Percentiles rank a stretch among this genome's conserved stretches.
phyloP scores from a whole-genome alignment of 306 rosid species.

The Medicago lupulina region DNA sequence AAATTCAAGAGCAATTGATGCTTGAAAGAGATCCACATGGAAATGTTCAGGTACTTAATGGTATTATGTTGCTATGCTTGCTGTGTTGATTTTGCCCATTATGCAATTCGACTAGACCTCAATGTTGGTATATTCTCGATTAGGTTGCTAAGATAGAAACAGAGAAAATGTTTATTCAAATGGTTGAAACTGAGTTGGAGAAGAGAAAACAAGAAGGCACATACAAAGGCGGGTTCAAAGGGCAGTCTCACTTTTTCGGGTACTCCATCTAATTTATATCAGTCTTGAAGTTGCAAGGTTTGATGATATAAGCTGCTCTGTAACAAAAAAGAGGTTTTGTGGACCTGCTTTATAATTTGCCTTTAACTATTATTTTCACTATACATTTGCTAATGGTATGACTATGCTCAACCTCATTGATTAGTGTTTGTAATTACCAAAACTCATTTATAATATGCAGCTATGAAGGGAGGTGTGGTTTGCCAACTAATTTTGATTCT shows the following conservation, averaged over 20 bases:
- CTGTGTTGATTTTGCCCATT: constrained; percentile 35
- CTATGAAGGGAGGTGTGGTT: constrained; percentile 96
- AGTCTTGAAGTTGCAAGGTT: constrained; percentile 35
- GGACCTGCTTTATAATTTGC: constrained; percentile 9
- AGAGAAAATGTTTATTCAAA: constrained; percentile 98
- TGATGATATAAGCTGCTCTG: constrained; percentile 20
- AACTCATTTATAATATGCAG: constrained; percentile 51
- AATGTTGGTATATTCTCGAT: constrained; percentile 37
- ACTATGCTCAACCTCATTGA: constrained; percentile 18
- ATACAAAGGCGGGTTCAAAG: constrained; percentile 66
- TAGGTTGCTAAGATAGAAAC: constrained; percentile 99
- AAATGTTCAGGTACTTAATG: constrained; percentile 85
- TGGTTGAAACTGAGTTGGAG: constrained; percentile 95
- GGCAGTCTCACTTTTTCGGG: constrained; percentile 99
- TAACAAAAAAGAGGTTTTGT: not conserved
- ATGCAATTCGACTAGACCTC: constrained; percentile 27
- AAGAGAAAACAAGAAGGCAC: constrained; percentile 83
- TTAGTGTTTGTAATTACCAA: constrained; percentile 36
- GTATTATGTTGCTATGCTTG: constrained; percentile 26
- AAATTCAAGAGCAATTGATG: constrained; percentile 96
- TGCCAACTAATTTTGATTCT: constrained; percentile 96
- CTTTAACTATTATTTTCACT: constrained; percentile 21
- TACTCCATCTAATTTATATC: constrained; percentile 45
- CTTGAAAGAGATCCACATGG: constrained; percentile 99
- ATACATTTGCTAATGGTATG: constrained; percentile 9